phyloP scores from a whole-genome alignment of 129 eudicot species.

The Lactuca saligna region DNA sequence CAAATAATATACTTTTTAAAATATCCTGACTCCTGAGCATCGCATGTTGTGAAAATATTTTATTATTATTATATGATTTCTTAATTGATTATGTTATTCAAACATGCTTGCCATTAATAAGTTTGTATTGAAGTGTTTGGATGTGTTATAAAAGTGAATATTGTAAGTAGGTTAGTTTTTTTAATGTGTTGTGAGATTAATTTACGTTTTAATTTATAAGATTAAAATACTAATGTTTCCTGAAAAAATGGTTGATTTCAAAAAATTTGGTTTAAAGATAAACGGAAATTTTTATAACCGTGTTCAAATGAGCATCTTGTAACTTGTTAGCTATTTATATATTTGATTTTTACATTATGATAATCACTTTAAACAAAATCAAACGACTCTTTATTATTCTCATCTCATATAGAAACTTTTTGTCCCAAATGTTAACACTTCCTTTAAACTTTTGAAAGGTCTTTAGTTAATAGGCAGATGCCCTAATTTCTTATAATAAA shows the following conservation, averaged over 20 bases:
- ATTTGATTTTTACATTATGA: background rate
- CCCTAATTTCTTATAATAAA: background rate
- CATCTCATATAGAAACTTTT: background rate
- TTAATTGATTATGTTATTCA: conserved; percentile 3
- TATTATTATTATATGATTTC: background rate
- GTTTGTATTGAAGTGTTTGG: background rate
- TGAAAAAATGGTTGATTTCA: background rate
- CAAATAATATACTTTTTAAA: no score
- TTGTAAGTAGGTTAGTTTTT: background rate
- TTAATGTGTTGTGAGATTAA: background rate
- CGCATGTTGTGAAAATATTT: conserved; percentile 7
- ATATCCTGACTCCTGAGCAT: background rate
- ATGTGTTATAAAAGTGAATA: background rate
- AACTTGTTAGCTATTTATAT: background rate
- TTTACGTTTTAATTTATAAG: background rate
- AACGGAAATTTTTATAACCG: background rate
- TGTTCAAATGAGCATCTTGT: background rate
- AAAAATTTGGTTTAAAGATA: background rate
- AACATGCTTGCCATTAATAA: conserved; percentile 16
- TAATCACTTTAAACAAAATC: background rate
- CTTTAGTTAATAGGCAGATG: background rate
- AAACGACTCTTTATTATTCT: background rate
- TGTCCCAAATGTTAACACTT: background rate
- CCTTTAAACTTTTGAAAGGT: background rate
- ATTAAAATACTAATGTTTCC: background rate